Evolutionary conservation across 2,329 filamentous ascomycete genomes (phyloP).

Genomic region (Ciborinia camelliae): DNA sequence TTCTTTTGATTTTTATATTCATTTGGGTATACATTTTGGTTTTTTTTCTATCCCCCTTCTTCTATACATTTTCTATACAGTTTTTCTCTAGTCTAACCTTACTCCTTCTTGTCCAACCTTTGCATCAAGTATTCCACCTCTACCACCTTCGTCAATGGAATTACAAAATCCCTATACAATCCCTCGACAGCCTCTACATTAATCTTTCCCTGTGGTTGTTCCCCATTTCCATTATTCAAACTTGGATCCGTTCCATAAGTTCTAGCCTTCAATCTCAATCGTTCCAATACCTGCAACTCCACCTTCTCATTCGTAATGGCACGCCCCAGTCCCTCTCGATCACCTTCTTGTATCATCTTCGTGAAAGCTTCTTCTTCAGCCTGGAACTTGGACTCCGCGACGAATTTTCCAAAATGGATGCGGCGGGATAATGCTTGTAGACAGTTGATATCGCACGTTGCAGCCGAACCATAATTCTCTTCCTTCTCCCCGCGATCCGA

Average conservation of each 20-base stretch:
- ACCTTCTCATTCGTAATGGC: constrained; percentile 89
- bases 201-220: constrained; percentile 69
- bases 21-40: neutral
- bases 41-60: neutral
- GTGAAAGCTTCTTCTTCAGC: constrained; percentile 79
- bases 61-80: neutral
- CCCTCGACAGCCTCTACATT: constrained; percentile 85
- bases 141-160: constrained; percentile 95
- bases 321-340: constrained; percentile 76
- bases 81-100: constrained; percentile 6
- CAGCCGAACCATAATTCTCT: constrained; percentile 93
- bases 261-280: constrained; percentile 81
- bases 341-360: constrained; percentile 73
- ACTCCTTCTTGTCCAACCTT: constrained; percentile 54
- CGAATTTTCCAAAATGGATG: constrained; percentile 98
- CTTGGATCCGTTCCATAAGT: constrained; percentile 92
- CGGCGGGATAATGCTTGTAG: constrained; percentile 85
- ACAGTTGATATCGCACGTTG: constrained; percentile 85
- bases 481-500: constrained; percentile 78
- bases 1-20: too few relatives aligned
- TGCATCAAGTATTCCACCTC: constrained; percentile 99
- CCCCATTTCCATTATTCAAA: constrained; percentile 40
- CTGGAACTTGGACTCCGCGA: constrained; percentile 92
- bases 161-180: constrained; percentile 91
- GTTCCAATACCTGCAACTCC: constrained; percentile 85